Conservation (phyloP, 2,329 filamentous ascomycete genomes). For the Beauveria varroae region DNA sequence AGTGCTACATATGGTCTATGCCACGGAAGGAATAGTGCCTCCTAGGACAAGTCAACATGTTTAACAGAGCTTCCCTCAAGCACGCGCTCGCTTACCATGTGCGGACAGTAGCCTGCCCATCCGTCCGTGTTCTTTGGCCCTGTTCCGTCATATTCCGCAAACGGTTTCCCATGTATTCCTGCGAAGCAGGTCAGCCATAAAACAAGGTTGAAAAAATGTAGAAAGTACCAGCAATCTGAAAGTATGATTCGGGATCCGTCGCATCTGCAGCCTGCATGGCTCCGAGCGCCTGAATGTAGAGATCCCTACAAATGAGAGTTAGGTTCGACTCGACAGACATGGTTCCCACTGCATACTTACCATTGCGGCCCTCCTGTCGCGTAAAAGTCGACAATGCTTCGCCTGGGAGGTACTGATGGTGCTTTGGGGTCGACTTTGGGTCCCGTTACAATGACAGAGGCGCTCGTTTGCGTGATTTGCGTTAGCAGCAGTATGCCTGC, state of each 20-base stretch:
- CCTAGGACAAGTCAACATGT: conserved; percentile 23
- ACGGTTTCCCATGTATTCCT: conserved; percentile 37
- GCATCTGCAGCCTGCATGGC: conserved; percentile 34
- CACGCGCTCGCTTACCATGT: conserved; percentile 28
- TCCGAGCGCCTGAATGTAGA: conserved; percentile 40
- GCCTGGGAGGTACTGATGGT: conserved; percentile 35
- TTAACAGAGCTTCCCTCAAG: not conserved
- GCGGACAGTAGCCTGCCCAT: conserved; percentile 38
- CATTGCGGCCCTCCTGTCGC: conserved; percentile 34
- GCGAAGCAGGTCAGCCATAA: not conserved
- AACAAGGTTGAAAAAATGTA: not conserved
- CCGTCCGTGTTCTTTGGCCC: conserved; percentile 22
- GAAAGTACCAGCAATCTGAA: conserved; percentile 37
- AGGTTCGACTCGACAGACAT: conserved; percentile 3
- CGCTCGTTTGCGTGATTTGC: not conserved
- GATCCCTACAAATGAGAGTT: conserved; percentile 30
- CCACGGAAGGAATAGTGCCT: conserved; percentile 45
- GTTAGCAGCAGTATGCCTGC: not conserved
- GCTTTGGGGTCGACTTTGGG: conserved; percentile 27
- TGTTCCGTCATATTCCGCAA: conserved; percentile 34
- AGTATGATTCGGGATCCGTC: conserved; percentile 40
- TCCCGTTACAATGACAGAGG: conserved; percentile 26
- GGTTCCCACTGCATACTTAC: conserved; percentile 22
- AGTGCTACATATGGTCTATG: conserved; percentile 48
- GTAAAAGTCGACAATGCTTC: conserved; percentile 41